Evolutionary conservation across 192 early-diverging fungal species (phyloP), one percentile per base, ranked within the genome.

Genomic region (Entomortierella beljakovae): DNA sequence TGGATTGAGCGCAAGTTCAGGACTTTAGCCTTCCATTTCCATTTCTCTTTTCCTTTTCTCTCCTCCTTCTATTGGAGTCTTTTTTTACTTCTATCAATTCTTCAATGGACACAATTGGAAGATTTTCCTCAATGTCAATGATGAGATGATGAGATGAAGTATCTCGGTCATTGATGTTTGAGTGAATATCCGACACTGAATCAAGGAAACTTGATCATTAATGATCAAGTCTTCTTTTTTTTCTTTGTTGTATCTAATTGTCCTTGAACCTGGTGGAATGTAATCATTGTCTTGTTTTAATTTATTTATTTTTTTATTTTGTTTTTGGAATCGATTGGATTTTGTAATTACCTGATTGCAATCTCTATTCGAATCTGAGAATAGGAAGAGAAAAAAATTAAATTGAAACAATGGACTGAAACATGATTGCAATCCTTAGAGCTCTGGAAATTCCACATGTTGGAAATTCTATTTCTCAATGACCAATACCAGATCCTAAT

Each of bases 401-500:
- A n/a, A n/a, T n/a, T n/a, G n/a, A n/a, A n/a, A n/a, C n/a, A n/a
- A n/a, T n/a, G n/a, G n/a, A n/a, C n/a, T n/a, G n/a, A 31, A 2
- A 5, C 8, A 31, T 34, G 18, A 33, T 32, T 51, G 61, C 54
- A 18, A 58, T 66, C 64, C 72, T 61, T 76, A 76, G 72, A 76
- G 72, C 72, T 67, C 72, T 76, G 72, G 53, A 62, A 57, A 52
- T 29, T 46, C 15, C 3, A 46, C 11, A 46, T 46, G 43, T 46
- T 46, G 43, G 43, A 46, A 46, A 46, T 55, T 61, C 52, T 26
- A 68, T n/a, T 64, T 59, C 75, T 79, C 75, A 61, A 79, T 79
- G 75, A 79, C 56, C 75, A 9, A 34, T 62, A 79, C 67, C 68
- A 79, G 61, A 77, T 33, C 55, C 20, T 58, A 64, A 69, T 77